Evolutionary conservation across 441 rosid species (phyloP), one percentile per base, ranked within the genome.

Genomic region (Pelargonium cotyledonis): DNA sequence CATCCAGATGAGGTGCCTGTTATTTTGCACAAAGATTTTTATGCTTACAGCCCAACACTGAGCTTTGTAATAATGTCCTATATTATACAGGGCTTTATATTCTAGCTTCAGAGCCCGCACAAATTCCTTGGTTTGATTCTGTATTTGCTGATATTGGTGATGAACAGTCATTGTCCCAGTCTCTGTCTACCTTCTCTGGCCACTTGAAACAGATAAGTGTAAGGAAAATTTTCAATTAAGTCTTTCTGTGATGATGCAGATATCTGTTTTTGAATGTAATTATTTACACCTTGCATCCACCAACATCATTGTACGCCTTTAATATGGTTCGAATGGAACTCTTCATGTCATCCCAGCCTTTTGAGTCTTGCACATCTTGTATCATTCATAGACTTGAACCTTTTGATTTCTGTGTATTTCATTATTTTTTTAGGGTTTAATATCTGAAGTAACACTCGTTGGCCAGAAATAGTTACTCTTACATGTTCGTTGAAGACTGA

Each of bases 121-220:
- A 85, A 68, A 68, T 94, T 72, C 97, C 99, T 71, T 91, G 99
- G 97, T 85, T 94, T 81, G 95, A 91, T 84, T 85, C 83, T 65
- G 81, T 94, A 77, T 94, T 87, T 71, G 97, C 97, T 79, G 96
- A 94, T 76, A 91, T 94, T 80, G 97, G 97, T 23, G 97, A 91
- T 77, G 99, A 94, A 68, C 96, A 94, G 72, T 94, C 99, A 53
- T 76, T 94, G 78, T 83, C 89, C 38, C 97, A 89, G 78, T 94
- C 96, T 69, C 77, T 94, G 72, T 94, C 99, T 72, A 91, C 99
- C 73, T 94, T 91, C 78, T 94, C 99, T 68, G 96, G 96, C 72
- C 99, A 89, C 77, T 78, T 91, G 85, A 91, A 88, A 71, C 97
- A 91, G 81, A 88, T 94, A 65, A 85, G 86, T 79, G 99, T 94